Evolutionary conservation across 192 early-diverging fungal species (phyloP).

Genomic region (Coemansia sp.): DNA sequence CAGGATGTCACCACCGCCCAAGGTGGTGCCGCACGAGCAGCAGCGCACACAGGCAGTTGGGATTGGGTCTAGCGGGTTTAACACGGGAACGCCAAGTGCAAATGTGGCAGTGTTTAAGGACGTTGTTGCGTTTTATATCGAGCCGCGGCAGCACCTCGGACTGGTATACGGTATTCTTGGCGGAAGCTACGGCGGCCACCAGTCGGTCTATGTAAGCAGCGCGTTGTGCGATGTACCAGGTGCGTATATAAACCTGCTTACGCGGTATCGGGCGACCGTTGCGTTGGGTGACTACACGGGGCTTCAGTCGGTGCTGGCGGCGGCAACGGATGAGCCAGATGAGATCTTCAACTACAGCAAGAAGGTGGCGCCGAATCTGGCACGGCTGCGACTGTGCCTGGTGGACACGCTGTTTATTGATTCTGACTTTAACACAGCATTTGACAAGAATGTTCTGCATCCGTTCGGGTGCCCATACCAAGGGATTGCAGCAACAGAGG

Average conservation of each 20-base stretch:
- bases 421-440: conserved; percentile 56
- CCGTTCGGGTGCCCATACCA: conserved; percentile 54
- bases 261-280: conserved; percentile 67
- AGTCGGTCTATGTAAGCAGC: conserved; percentile 65
- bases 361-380: conserved; percentile 59
- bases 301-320: conserved; percentile 59
- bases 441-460: conserved; percentile 46
- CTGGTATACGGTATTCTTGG: conserved; percentile 65
- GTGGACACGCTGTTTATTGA: conserved; percentile 68
- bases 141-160: conserved; percentile 81
- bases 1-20: conserved; percentile 1
- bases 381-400: conserved; percentile 61
- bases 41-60: background rate
- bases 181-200: conserved; percentile 71
- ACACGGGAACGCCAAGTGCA: conserved; percentile 20
- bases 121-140: conserved; percentile 67
- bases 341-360: conserved; percentile 58
- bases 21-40: background rate
- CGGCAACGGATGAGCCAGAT: conserved; percentile 57
- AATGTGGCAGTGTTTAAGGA: conserved; percentile 41
- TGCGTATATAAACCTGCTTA: conserved; percentile 67
- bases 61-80: background rate
- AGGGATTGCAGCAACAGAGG: conserved; percentile 32
- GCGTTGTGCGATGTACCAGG: conserved; percentile 63
- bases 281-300: conserved; percentile 71